Evolutionary conservation across 1,284 basidiomycete genomes (phyloP), one percentile per base, ranked within the genome.

Genomic region (Fomes fomentarius): DNA sequence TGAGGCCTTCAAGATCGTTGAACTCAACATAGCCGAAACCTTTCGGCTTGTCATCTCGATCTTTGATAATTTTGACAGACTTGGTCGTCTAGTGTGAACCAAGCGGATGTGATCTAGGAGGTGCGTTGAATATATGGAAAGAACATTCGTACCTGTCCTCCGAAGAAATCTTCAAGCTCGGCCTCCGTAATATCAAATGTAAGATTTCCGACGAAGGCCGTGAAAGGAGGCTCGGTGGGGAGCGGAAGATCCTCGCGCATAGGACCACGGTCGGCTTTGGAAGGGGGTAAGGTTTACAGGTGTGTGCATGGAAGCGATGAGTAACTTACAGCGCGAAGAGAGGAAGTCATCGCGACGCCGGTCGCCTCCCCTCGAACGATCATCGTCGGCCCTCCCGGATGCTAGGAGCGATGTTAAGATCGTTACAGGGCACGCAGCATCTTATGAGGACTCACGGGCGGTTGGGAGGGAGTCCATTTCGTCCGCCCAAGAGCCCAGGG

Each of bases 21-120:
- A 98, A 99, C 71, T 99, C 96, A 60, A 98, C 87, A 70, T 99
- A 99, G 30, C 96, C 97, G 74, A 98, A 99, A 1, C 97, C 97
- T 73, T 98, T 98, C 30, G 94, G 91, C 71, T 94, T 94, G 50
- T 96, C 94, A 46, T 91, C 89, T 53, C 87, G 83, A 66, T 96
- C 95, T 65, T 83, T 90, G 71, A 99, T 96, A 61, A 99, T 90
- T 76, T 98, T 95, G 61, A 95, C 84, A 22, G 88, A 89, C 70
- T 91, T 90, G 58, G 87, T 81, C 87, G 42, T 34, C 24, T 34
- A 40, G 28, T 35, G 35, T 50, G 28, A 35, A 19, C 42, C 26
- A 11, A 25, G 28, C 28, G 12, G 7, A 30, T 30, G 6, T 22
- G 33, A 46, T 34, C 17, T 10, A 12, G 22, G 5, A 22, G 31